phyloP scores from a whole-genome alignment of 2,329 filamentous ascomycete species.

The Aureobasidium sp. region DNA sequence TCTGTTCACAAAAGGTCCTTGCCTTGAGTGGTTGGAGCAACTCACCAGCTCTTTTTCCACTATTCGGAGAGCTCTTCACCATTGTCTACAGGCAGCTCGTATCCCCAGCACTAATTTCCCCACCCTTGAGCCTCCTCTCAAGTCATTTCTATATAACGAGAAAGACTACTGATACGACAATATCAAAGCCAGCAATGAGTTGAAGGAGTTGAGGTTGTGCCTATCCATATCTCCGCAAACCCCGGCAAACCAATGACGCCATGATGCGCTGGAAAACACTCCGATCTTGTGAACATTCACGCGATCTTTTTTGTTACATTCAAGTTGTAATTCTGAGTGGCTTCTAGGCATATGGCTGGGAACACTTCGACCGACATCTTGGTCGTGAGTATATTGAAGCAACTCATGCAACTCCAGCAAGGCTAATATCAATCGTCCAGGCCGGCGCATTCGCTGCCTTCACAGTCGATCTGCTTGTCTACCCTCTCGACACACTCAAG shows the following conservation, averaged over 20 bases:
- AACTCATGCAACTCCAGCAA: background rate
- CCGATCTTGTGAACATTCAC: background rate
- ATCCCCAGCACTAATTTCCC: background rate
- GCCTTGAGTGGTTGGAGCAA: background rate
- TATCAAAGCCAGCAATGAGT: background rate
- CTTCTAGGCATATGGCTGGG: background rate
- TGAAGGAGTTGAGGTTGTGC: background rate
- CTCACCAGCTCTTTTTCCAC: background rate
- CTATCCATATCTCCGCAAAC: background rate
- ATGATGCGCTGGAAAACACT: background rate
- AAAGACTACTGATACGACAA: background rate
- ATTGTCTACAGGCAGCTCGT: background rate
- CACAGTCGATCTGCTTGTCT: slow-evolving; percentile 75
- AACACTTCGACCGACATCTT: slow-evolving; percentile 7
- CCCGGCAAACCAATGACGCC: background rate
- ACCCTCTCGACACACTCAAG: slow-evolving; percentile 84
- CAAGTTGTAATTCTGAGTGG: no score
- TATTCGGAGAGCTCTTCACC: background rate
- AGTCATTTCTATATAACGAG: background rate
- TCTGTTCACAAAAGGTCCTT: background rate
- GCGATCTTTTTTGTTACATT: background rate
- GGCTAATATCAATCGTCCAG: slow-evolving; percentile 35
- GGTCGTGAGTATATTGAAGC: slow-evolving; percentile 14
- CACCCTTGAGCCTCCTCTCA: no score
- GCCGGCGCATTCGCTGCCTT: slow-evolving; percentile 81